phyloP scores from a whole-genome alignment of 148 eudicot genomes.

The Arctostaphylos glauca region DNA sequence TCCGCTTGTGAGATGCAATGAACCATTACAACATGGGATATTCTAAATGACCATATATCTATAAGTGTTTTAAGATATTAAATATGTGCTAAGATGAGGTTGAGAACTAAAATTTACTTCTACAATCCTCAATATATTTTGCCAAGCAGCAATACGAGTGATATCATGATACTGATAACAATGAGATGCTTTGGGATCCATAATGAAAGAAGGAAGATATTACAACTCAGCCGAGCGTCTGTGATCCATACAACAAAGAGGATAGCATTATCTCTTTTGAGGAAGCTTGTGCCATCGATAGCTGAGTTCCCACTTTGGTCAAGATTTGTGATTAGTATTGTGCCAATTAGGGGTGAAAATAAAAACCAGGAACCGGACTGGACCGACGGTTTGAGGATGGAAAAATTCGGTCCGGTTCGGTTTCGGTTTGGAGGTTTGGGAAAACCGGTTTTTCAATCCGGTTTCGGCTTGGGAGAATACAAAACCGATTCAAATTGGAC shows the following conservation, averaged over 20 bases:
- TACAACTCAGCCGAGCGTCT: background rate
- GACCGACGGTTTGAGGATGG: too few species aligned
- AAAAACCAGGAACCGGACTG: too few species aligned
- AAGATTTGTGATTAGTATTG: background rate
- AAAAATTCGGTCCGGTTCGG: too few species aligned
- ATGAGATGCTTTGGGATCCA: too few species aligned
- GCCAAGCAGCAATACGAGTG: conserved; percentile 1
- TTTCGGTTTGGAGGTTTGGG: too few species aligned
- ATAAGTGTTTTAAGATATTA: background rate
- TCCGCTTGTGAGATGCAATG: background rate
- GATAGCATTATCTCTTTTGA: background rate
- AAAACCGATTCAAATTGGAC: too few species aligned
- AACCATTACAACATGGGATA: background rate
- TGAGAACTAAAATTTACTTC: background rate
- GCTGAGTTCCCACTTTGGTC: background rate
- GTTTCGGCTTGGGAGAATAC: too few species aligned
- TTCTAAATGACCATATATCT: background rate
- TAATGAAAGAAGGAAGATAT: background rate
- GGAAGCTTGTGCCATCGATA: background rate
- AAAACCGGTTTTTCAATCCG: too few species aligned
- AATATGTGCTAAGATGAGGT: background rate
- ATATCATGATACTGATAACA: background rate
- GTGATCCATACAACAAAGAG: background rate
- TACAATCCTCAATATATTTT: background rate
- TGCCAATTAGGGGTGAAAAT: background rate